phyloP scores from a whole-genome alignment of 352 stramenopile species.

The Globisporangium rhizosaccharum region DNA sequence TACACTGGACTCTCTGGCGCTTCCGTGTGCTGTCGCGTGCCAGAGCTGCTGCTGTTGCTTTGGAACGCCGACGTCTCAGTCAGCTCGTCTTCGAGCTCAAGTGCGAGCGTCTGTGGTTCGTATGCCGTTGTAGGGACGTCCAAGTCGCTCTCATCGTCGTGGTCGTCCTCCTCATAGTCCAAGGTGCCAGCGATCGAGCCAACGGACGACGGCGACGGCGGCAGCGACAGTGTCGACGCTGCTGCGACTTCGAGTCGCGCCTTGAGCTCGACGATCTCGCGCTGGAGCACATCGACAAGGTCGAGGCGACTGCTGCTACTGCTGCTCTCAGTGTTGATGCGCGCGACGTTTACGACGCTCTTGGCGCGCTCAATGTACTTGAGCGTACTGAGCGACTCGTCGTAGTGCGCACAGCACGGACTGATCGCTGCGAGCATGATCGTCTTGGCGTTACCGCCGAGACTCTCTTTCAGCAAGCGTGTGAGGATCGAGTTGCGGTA shows the following conservation, averaged over 20 bases:
- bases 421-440: slow-evolving; percentile 88
- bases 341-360: slow-evolving; percentile 34
- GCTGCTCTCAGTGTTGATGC: slow-evolving; percentile 25
- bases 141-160: neutral
- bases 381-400: slow-evolving; percentile 84
- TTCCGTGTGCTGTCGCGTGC: neutral
- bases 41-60: neutral
- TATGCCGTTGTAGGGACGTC: neutral
- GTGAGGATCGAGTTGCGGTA: slow-evolving; percentile 90
- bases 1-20: slow-evolving; percentile 9
- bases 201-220: neutral
- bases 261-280: slow-evolving; percentile 41
- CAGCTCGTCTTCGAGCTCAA: slow-evolving; percentile 1
- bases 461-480: slow-evolving; percentile 66
- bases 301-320: slow-evolving; percentile 8
- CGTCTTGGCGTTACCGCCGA: slow-evolving; percentile 77
- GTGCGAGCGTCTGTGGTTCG: neutral
- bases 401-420: slow-evolving; percentile 78
- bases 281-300: slow-evolving; percentile 25
- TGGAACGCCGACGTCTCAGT: neutral
- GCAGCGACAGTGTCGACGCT: neutral
- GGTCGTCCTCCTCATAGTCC: neutral
- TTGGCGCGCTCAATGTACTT: slow-evolving; percentile 75
- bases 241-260: slow-evolving; percentile 20
- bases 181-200: neutral